Conservation (phyloP, 73 alveolate species). For the Paramecium octaurelia region DNA sequence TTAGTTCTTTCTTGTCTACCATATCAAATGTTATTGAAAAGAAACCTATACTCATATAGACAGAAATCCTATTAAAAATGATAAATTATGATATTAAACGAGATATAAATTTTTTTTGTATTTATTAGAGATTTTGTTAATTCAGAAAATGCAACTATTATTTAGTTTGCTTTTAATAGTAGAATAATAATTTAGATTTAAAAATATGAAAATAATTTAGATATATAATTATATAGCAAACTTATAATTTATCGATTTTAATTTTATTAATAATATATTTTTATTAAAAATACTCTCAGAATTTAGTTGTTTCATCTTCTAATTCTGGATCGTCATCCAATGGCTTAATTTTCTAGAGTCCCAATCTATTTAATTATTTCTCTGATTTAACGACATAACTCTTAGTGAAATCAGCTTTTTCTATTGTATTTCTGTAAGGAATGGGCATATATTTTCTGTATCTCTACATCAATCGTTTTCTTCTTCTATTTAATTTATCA, state of each 20-base stretch:
- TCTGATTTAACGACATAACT: conserved; percentile 25
- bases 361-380: conserved; percentile 2
- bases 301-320: conserved; percentile 10
- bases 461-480: conserved; percentile 40
- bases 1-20: no score
- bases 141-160: no score
- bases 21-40: no score
- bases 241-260: background rate
- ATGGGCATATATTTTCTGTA: background rate
- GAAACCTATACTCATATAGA: no score
- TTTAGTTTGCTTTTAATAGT: no score
- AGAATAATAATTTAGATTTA: no score
- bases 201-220: no score
- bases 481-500: conserved; percentile 15
- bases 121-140: no score
- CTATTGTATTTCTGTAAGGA: background rate
- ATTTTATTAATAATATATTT: background rate
- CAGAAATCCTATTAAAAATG: no score
- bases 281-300: background rate
- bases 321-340: conserved; percentile 35
- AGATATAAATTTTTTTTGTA: no score
- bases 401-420: conserved; percentile 5
- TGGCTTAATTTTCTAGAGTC: background rate
- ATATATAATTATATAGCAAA: background rate
- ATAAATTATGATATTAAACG: no score